phyloP scores from a whole-genome alignment of 768 basidiomycete species.

The Filobasidium floriforme region DNA sequence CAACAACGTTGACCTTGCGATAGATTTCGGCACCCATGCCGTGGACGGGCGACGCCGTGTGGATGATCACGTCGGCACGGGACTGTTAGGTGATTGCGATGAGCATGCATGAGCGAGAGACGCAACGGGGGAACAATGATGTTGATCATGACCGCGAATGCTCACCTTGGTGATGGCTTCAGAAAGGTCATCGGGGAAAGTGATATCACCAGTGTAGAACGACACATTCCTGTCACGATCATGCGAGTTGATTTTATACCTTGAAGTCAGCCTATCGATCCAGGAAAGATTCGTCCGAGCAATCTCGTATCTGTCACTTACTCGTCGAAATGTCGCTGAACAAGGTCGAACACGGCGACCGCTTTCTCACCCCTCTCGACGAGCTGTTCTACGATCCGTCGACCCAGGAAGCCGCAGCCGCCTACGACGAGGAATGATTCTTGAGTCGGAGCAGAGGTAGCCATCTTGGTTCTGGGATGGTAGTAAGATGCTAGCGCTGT shows the following conservation, averaged over 20 bases:
- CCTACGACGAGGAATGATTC: constrained; percentile 88
- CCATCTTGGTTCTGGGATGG: constrained; percentile 5
- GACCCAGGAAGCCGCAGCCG: constrained; percentile 59
- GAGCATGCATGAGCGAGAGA: not conserved
- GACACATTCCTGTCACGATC: constrained; percentile 45
- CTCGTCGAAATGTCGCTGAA: constrained; percentile 68
- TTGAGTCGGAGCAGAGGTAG: constrained; percentile 17
- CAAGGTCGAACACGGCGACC: constrained; percentile 83
- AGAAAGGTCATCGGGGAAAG: constrained; percentile 62
- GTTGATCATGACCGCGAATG: constrained; percentile 11
- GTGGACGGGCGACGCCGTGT: constrained; percentile 80
- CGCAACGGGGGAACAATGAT: not conserved
- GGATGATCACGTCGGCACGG: constrained; percentile 81
- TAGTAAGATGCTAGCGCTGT: too few species aligned
- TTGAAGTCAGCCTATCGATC: not conserved
- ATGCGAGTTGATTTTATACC: not conserved
- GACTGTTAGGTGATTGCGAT: constrained; percentile 49
- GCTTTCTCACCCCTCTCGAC: constrained; percentile 62
- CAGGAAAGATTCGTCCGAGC: not conserved
- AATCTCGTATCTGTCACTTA: constrained; percentile 25
- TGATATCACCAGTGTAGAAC: constrained; percentile 85
- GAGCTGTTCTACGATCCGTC: constrained; percentile 82
- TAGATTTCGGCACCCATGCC: constrained; percentile 65
- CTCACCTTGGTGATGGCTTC: constrained; percentile 66
- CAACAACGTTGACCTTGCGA: constrained; percentile 77